Base-by-base conservation (phyloP, 768 basidiomycete genomes). In the Lactifluus rugatus region DNA sequence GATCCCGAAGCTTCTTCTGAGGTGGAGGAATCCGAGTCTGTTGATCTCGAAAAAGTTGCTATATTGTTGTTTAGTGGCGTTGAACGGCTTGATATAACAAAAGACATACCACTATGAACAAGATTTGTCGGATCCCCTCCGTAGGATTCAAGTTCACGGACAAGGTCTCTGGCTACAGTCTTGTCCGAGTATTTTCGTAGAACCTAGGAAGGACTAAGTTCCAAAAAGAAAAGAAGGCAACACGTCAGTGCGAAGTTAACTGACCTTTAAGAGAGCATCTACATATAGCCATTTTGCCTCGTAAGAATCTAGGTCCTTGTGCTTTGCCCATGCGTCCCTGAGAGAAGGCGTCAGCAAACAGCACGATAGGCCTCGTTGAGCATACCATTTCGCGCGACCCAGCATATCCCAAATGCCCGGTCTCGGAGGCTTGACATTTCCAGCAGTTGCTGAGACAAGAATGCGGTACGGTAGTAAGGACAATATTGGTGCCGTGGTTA, bases 281-380 rank as follows among this genome's bases (percentile, higher is more conserved):
- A 95, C 91, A 72, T 97, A 97, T 17, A 85, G 70, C 79, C 84
- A 85, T 72, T 92, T 94, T 2, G 94, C 93, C 66, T 94, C 88
- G 53, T 78, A 78, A 23, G 79, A 68, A 61, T 85, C 82, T 41
- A 93, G 68, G 62, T 93, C 91, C 64, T 84, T 87, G 68, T 94
- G 91, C 69, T 93, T 95, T 48, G 87, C 85, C 94, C 94, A 97
- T 45, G 89, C 89, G 74, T 94, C 93, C 91, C 92, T 93, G 52
- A 25, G 21, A 53, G 57, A 37, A 41, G 39, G 47, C 60, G 19
- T 60, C 48, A 65, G 66, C 59, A 66, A 46, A 42, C 28, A 52
- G 52, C 13, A 41, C 36, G 37, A 16, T 53, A 26, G 48, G 25
- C 26, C 37, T 60, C 49, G 14, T 53, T 28, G 60, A n/a, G 64